phyloP scores from a whole-genome alignment of 768 basidiomycete genomes.

The Rhodotorula toruloides region DNA sequence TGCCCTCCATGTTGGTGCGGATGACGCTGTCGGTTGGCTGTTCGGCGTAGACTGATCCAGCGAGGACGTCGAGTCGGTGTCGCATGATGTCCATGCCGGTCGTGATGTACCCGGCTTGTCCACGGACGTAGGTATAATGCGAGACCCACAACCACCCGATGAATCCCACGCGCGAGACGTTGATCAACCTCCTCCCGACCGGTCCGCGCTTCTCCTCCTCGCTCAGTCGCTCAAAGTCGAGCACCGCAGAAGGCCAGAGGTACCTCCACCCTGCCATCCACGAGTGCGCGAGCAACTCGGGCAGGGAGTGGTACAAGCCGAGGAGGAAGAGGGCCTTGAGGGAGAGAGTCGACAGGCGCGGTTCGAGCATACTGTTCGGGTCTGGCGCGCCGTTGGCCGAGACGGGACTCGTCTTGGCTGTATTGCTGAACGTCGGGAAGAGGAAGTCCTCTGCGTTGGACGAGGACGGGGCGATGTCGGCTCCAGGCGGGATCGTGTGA shows the following conservation, averaged over 20 bases:
- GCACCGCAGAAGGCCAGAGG: conserved; percentile 10
- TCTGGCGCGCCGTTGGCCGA: background rate
- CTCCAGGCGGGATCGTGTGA: background rate
- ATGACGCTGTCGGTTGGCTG: conserved; percentile 18
- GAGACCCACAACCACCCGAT: conserved; percentile 21
- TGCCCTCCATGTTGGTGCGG: conserved; percentile 31
- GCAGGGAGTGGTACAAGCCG: conserved; percentile 23
- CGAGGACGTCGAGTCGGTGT: conserved; percentile 21
- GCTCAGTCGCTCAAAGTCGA: conserved; percentile 13
- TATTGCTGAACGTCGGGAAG: background rate
- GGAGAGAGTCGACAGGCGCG: background rate
- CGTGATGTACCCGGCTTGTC: conserved; percentile 11
- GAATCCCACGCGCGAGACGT: conserved; percentile 14
- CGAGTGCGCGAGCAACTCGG: conserved; percentile 13
- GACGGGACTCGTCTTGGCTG: background rate
- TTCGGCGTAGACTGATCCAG: background rate
- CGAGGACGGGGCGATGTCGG: background rate
- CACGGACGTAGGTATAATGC: conserved; percentile 27
- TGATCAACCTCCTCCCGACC: conserved; percentile 5
- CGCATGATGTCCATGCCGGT: conserved; percentile 4
- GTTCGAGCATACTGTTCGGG: background rate
- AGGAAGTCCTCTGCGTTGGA: background rate
- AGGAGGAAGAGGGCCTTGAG: conserved; percentile 30
- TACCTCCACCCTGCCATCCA: conserved; percentile 11
- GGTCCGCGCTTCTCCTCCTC: conserved; percentile 13